Evolutionary conservation across 208 protist species (phyloP).

Genomic region (Leishmania tarentolae): DNA sequence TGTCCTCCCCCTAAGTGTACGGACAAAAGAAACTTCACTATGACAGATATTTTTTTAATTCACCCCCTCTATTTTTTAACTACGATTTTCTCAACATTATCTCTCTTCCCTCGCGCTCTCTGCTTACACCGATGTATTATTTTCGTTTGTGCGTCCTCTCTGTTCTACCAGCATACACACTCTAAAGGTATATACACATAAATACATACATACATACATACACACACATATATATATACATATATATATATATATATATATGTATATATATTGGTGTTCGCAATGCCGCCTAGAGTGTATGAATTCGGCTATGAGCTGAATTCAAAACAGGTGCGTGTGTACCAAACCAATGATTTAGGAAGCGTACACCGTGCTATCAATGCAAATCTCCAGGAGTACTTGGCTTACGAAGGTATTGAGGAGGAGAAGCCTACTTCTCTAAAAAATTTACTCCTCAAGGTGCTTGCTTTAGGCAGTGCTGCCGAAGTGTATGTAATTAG

Average conservation of each 20-base stretch:
- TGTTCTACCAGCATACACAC: background rate
- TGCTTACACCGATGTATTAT: background rate
- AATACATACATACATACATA: background rate
- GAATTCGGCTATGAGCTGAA: conserved; percentile 74
- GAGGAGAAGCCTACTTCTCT: conserved; percentile 35
- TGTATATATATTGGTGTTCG: background rate
- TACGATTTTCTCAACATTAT: background rate
- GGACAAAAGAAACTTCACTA: background rate
- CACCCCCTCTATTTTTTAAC: background rate
- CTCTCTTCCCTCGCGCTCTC: background rate
- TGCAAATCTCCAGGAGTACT: conserved; percentile 59
- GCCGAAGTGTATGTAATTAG: conserved; percentile 18
- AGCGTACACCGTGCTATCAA: conserved; percentile 44
- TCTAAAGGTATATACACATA: background rate
- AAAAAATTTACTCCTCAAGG: conserved; percentile 25
- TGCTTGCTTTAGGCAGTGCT: conserved; percentile 10
- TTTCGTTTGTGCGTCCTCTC: background rate
- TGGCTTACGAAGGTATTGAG: conserved; percentile 39
- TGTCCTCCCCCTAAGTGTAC: background rate
- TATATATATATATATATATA: background rate
- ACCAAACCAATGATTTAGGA: conserved; percentile 44
- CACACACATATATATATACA: background rate
- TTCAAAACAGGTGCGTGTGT: conserved; percentile 65
- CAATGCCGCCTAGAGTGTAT: conserved; percentile 22
- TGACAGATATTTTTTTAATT: background rate